These are phyloP conservation scores for Dipteronia dyeriana DNA, from an alignment of 345 rosid genomes.

Conservation along the genomic window DNA sequence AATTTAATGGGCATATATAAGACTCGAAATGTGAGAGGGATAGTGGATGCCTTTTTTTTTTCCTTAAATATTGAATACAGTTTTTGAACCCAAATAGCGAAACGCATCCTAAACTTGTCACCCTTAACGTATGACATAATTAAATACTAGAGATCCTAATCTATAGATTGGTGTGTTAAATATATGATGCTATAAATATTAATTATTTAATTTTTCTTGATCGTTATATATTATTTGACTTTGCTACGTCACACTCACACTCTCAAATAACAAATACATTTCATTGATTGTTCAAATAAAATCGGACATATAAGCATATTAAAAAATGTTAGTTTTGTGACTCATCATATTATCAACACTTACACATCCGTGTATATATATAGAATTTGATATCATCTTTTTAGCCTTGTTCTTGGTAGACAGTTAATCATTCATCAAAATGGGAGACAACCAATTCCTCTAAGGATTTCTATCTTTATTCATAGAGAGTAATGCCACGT, in stretches of 20 bases:
- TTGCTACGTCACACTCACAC: not conserved
- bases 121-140: no score
- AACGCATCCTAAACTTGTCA: no score
- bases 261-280: not conserved
- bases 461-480: not conserved
- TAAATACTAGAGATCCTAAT: no score
- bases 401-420: not conserved
- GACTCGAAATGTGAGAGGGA: no score
- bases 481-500: not conserved
- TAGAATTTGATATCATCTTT: not conserved
- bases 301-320: not conserved
- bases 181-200: no score
- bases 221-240: not conserved
- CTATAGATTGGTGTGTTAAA: no score
- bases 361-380: not conserved
- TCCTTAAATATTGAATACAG: no score
- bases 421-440: constrained; percentile 14
- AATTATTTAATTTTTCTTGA: no score
- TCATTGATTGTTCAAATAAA: not conserved
- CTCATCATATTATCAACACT: constrained; percentile 4
- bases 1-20: no score
- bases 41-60: no score
- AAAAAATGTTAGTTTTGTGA: not conserved
- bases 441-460: constrained; percentile 11
- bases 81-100: no score